Conservation (phyloP, 2,329 filamentous ascomycete genomes). For the Epichloe baconii region DNA sequence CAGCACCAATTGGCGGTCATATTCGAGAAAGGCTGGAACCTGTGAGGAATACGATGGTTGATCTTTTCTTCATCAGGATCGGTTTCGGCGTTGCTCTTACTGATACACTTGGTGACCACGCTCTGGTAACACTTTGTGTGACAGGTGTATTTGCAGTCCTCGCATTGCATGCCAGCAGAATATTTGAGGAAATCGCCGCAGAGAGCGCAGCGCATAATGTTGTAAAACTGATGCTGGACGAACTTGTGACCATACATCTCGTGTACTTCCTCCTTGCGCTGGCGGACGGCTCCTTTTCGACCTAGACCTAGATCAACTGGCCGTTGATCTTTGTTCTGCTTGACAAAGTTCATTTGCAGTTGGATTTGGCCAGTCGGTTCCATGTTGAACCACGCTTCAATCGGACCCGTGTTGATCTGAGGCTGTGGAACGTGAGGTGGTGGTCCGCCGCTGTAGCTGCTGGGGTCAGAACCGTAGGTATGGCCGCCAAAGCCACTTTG, state of each 20-base stretch:
- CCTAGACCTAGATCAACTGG: slow-evolving; percentile 82
- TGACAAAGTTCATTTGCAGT: slow-evolving; percentile 80
- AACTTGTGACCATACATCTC: slow-evolving; percentile 99
- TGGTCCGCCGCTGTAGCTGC: slow-evolving; percentile 18
- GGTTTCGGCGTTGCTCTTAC: slow-evolving; percentile 96
- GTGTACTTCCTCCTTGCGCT: slow-evolving; percentile 95
- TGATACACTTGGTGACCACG: slow-evolving; percentile 98
- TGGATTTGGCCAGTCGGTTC: slow-evolving; percentile 91
- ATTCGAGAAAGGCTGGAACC: slow-evolving; percentile 93
- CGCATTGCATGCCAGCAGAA: slow-evolving; percentile 96
- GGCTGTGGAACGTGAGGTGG: slow-evolving; percentile 26
- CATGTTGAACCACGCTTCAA: slow-evolving; percentile 94
- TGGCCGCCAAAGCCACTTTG: slow-evolving; percentile 29
- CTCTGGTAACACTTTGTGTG: slow-evolving; percentile 95
- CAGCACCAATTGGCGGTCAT: slow-evolving; percentile 99
- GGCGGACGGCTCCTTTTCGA: slow-evolving; percentile 88
- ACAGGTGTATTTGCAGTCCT: slow-evolving; percentile 99
- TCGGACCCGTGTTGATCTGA: slow-evolving; percentile 44
- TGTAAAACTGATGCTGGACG: slow-evolving; percentile 97
- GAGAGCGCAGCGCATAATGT: slow-evolving; percentile 98
- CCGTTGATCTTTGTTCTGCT: slow-evolving; percentile 72
- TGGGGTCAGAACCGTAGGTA: slow-evolving; percentile 18
- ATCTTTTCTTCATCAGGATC: slow-evolving; percentile 99
- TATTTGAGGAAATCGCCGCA: slow-evolving; percentile 99
- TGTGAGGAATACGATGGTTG: slow-evolving; percentile 96